A percentile compares a stretch with the other conserved stretches of the same genome.
Conservation (phyloP, 2,329 filamentous ascomycete genomes). For the Aspergillus sp. region DNA sequence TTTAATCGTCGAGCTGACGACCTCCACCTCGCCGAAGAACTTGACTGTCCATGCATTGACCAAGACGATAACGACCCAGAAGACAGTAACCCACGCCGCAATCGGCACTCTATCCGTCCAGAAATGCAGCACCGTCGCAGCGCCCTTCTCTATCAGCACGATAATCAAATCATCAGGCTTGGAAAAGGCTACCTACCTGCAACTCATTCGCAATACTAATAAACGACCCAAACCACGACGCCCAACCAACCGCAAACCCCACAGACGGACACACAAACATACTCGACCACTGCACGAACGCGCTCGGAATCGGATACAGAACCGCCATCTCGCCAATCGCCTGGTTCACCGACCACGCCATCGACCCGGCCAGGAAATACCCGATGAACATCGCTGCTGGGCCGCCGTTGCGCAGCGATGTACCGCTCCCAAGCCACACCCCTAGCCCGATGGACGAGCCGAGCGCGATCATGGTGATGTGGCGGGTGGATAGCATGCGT, state of each 20-base stretch:
- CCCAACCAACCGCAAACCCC: conserved; percentile 49
- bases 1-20: conserved; percentile 44
- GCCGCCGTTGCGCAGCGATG: conserved; percentile 41
- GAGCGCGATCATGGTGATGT: conserved; percentile 39
- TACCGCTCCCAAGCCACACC: conserved; percentile 48
- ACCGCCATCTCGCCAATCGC: conserved; percentile 49
- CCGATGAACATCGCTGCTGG: conserved; percentile 47
- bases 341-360: conserved; percentile 45
- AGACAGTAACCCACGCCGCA: conserved; percentile 46
- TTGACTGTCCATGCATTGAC: conserved; percentile 45
- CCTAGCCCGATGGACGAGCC: conserved; percentile 48
- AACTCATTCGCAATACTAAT: conserved; percentile 48
- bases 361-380: conserved; percentile 38
- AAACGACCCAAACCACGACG: conserved; percentile 46
- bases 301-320: conserved; percentile 47
- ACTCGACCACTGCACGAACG: conserved; percentile 47
- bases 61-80: conserved; percentile 43
- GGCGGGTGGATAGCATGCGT: conserved; percentile 40
- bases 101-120: conserved; percentile 46
- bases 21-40: conserved; percentile 49
- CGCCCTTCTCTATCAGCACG: conserved; percentile 19
- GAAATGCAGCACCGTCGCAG: conserved; percentile 44
- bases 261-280: conserved; percentile 46
- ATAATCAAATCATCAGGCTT: too few species aligned
- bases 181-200: conserved; percentile 2